phyloP scores from a whole-genome alignment of 352 stramenopile species.

The Pythium aquatile region DNA sequence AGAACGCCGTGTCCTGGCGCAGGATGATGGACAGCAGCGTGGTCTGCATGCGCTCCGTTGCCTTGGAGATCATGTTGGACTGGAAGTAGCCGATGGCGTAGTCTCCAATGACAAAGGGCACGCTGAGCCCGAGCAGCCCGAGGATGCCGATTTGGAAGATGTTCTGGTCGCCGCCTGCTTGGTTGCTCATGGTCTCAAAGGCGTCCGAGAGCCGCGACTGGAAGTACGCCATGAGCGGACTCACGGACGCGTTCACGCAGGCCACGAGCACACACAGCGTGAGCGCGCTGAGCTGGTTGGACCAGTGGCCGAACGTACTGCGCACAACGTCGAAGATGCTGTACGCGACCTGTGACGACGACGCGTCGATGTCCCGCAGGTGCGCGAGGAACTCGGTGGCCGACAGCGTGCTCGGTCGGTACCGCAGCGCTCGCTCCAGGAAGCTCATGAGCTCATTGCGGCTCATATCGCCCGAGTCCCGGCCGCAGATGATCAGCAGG shows the following conservation, averaged over 20 bases:
- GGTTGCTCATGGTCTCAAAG: slow-evolving; percentile 49
- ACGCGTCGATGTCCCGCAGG: slow-evolving; percentile 83
- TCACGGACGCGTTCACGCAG: slow-evolving; percentile 82
- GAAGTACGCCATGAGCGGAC: slow-evolving; percentile 76
- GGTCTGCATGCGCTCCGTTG: slow-evolving; percentile 74
- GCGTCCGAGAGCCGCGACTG: slow-evolving; percentile 68
- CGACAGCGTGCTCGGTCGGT: slow-evolving; percentile 69
- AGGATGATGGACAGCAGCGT: slow-evolving; percentile 79
- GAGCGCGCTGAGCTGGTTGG: slow-evolving; percentile 72
- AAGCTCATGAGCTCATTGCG: slow-evolving; percentile 87
- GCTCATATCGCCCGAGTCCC: slow-evolving; percentile 84
- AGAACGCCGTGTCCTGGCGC: slow-evolving; percentile 77
- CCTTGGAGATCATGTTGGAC: slow-evolving; percentile 90
- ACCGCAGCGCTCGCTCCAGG: slow-evolving; percentile 73
- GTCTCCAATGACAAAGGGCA: slow-evolving; percentile 85
- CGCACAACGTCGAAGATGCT: slow-evolving; percentile 73
- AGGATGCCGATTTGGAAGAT: slow-evolving; percentile 72
- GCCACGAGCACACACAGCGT: slow-evolving; percentile 78
- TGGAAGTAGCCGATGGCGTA: slow-evolving; percentile 88
- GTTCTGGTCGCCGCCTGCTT: slow-evolving; percentile 34
- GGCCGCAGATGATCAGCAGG: slow-evolving; percentile 83
- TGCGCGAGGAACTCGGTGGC: slow-evolving; percentile 82
- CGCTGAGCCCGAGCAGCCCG: slow-evolving; percentile 67
- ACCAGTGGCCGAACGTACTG: slow-evolving; percentile 84
- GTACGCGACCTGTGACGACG: slow-evolving; percentile 71